phyloP scores from a whole-genome alignment of 208 protist genomes.

The Phytomonas sp. region DNA sequence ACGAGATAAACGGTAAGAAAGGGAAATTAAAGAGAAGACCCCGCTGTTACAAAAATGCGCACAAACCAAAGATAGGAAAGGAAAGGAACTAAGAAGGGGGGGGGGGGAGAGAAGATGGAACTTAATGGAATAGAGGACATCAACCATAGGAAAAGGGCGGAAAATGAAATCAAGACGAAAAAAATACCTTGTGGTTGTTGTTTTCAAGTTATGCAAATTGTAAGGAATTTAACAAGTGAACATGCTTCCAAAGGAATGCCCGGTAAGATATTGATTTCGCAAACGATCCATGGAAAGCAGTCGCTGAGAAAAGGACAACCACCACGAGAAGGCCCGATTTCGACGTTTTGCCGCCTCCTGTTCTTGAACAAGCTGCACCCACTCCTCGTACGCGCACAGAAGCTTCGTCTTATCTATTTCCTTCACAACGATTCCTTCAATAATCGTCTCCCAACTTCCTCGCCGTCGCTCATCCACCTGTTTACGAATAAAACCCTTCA shows the following conservation, averaged over 20 bases:
- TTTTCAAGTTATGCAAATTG: not conserved
- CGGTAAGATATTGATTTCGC: slow-evolving; percentile 55
- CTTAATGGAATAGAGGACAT: not conserved
- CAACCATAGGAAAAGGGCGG: not conserved
- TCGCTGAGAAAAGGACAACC: slow-evolving; percentile 68
- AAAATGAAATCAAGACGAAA: not conserved
- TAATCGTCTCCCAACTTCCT: slow-evolving; percentile 66
- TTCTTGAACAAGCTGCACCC: slow-evolving; percentile 68
- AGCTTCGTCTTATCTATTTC: slow-evolving; percentile 34
- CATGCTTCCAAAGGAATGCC: not conserved
- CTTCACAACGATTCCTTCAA: slow-evolving; percentile 78
- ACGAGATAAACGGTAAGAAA: no score
- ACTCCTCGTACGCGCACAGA: slow-evolving; percentile 74
- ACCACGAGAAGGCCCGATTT: slow-evolving; percentile 78
- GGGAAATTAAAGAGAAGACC: not conserved
- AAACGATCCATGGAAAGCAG: slow-evolving; percentile 68
- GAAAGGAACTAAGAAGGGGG: not conserved
- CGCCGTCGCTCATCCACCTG: slow-evolving; percentile 57
- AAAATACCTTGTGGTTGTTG: not conserved
- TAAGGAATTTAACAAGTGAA: not conserved
- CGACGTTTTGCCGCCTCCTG: slow-evolving; percentile 69
- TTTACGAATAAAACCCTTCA: slow-evolving; percentile 66
- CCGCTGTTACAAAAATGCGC: not conserved
- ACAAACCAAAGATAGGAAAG: not conserved
- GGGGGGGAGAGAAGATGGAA: not conserved